These are phyloP conservation scores for Reticulascus tulasneorum DNA, from an alignment of 2,329 filamentous ascomycete species.

Conservation along the genomic window DNA sequence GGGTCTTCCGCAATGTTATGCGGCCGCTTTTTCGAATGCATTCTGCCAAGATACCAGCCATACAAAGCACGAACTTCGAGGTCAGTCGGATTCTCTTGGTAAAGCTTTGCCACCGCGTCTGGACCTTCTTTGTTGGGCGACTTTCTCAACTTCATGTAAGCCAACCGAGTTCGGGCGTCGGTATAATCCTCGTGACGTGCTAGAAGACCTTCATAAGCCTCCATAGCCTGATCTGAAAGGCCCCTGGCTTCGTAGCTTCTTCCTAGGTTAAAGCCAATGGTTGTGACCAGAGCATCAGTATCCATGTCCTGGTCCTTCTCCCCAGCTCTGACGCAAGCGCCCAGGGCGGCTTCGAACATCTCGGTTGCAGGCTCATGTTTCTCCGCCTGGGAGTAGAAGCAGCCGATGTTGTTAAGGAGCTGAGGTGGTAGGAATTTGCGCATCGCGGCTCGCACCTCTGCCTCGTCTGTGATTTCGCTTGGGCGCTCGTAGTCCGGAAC, in stretches of 20 bases:
- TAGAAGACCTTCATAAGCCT: conserved; percentile 82
- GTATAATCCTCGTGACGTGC: conserved; percentile 87
- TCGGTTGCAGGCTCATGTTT: conserved; percentile 76
- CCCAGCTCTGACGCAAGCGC: conserved; percentile 77
- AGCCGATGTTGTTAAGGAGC: conserved; percentile 94
- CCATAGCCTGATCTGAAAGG: conserved; percentile 75
- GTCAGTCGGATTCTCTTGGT: conserved; percentile 78
- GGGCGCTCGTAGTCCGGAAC: conserved; percentile 68
- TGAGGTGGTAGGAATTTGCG: conserved; percentile 82
- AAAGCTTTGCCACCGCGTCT: conserved; percentile 79
- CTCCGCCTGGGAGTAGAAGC: conserved; percentile 87
- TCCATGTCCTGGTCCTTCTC: conserved; percentile 74
- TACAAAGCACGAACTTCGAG: conserved; percentile 90
- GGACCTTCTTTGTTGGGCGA: conserved; percentile 82
- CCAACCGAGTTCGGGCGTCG: conserved; percentile 81
- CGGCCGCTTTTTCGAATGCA: conserved; percentile 73
- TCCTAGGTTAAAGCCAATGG: conserved; percentile 94
- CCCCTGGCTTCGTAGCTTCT: conserved; percentile 87
- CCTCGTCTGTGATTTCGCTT: conserved; percentile 51
- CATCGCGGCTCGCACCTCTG: conserved; percentile 55
- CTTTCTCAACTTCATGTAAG: conserved; percentile 82
- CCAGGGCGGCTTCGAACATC: conserved; percentile 87
- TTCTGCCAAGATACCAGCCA: conserved; percentile 89
- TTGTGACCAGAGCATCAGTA: conserved; percentile 87
- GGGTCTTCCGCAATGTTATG: conserved; percentile 81